Percentiles rank a stretch among this genome's conserved stretches.
Conservation (phyloP, 163 green algal genomes). For the Chlamydomonas reinhardtii region DNA sequence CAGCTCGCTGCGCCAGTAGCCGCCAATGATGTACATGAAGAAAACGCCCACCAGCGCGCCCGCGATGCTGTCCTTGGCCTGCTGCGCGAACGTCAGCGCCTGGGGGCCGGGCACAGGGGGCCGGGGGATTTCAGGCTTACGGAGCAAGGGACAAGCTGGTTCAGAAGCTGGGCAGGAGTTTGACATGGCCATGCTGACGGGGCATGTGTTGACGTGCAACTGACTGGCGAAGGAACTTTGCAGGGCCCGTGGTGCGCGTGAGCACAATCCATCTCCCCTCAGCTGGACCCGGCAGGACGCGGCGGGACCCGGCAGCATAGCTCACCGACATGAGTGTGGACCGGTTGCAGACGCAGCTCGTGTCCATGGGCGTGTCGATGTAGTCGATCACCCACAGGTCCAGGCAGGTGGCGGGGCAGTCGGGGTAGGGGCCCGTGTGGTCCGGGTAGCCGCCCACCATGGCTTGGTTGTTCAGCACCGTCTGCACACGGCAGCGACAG, state of each 20-base stretch:
- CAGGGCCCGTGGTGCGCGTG: no score
- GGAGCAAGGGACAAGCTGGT: no score
- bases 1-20: constrained; percentile 30
- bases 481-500: background rate
- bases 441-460: background rate
- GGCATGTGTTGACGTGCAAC: background rate
- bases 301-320: no score
- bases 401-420: constrained; percentile 29
- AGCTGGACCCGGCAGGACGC: no score
- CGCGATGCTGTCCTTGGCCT: background rate
- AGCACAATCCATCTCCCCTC: no score
- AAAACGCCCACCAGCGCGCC: constrained; percentile 16
- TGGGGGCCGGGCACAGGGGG: no score
- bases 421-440: background rate
- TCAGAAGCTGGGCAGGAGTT: background rate
- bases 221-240: no score
- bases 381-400: constrained; percentile 33
- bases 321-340: background rate
- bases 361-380: background rate
- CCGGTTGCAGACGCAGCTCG: constrained; percentile 8
- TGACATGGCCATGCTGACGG: no score
- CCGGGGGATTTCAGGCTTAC: no score
- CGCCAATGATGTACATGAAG: constrained; percentile 34
- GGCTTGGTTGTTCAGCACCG: constrained; percentile 8
- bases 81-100: background rate